Evolutionary conservation across 257 asterid genomes (phyloP), one percentile per base, ranked within the genome.

Genomic region (Verbena officinalis): DNA sequence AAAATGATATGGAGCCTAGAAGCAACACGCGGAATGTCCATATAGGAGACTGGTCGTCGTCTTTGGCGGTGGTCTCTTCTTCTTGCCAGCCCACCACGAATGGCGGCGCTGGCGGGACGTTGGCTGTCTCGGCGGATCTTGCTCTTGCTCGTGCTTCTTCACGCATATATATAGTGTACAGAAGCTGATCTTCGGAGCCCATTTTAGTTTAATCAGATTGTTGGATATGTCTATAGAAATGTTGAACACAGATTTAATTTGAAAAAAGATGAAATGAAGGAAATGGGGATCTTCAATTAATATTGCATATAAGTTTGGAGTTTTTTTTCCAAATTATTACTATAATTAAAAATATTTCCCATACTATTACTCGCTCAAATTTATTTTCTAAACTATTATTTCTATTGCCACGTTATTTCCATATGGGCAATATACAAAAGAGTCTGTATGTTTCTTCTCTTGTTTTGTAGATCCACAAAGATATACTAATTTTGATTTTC

Each of bases 21-120:
- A 79, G 52, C 45, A 71, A 15, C 27, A 76, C 90, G 0, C 90
- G 86, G 38, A 81, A 89, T 38, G 93, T 86, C 96, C 96, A 89
- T 2, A 89, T 72, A 2, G 79, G 80, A 0, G 68, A 62, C 1
- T 79, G 69, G 0, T 67, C 80, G 0, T 61, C 46, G 0, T 64
- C 67, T 3, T 54, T 62, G 0, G 57, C 63, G 0, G 12, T 5
- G 14, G 24, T 39, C 16, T 61, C n/a, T n/a, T n/a, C n/a, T n/a
- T n/a, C 48, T 14, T 14, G 15, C 44, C 39, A 14, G 7, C 62
- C 1, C 39, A 22, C 7, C 21, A 9, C 15, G 30, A 7, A 16
- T 2, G 48, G 16, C 36, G 27, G 16, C 6, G n/a, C n/a, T n/a
- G 40, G 42, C 10, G 59, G 55, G 2, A 48, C 64, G 34, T 9